Evolutionary conservation across 2,329 filamentous ascomycete genomes (phyloP).

Genomic region (Corinectria fuckeliana): DNA sequence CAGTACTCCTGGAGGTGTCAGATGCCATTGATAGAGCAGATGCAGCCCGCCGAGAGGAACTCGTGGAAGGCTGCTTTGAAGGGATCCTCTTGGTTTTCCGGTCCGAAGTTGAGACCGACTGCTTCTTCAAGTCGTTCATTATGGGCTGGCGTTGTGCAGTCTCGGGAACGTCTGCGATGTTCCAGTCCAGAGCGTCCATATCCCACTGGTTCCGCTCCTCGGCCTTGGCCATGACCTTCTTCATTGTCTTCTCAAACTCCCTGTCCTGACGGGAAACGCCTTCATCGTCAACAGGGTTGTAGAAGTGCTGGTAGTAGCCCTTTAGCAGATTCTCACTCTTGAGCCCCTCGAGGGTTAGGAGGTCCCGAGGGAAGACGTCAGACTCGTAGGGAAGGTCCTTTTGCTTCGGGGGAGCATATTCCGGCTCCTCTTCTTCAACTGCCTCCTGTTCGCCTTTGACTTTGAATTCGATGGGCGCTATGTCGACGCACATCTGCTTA

Average conservation of each 20-base stretch:
- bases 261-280: constrained; percentile 69
- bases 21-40: constrained; percentile 55
- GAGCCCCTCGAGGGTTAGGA: constrained; percentile 62
- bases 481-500: constrained; percentile 61
- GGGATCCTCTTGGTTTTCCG: constrained; percentile 13
- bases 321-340: constrained; percentile 65
- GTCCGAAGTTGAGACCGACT: neutral
- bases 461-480: constrained; percentile 66
- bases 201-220: constrained; percentile 73
- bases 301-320: constrained; percentile 67
- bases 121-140: constrained; percentile 6
- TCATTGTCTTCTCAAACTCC: constrained; percentile 62
- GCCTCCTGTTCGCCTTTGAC: constrained; percentile 62
- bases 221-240: constrained; percentile 59
- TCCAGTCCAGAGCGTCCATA: constrained; percentile 68
- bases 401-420: constrained; percentile 84
- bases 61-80: constrained; percentile 37
- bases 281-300: constrained; percentile 70
- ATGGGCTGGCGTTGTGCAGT: constrained; percentile 34
- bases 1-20: constrained; percentile 29
- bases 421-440: constrained; percentile 70
- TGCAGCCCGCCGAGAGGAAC: constrained; percentile 59
- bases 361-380: constrained; percentile 67
- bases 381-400: constrained; percentile 72
- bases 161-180: constrained; percentile 61